Conservation (phyloP, 164 flowering plant species). For the Tetracentron sinense region DNA sequence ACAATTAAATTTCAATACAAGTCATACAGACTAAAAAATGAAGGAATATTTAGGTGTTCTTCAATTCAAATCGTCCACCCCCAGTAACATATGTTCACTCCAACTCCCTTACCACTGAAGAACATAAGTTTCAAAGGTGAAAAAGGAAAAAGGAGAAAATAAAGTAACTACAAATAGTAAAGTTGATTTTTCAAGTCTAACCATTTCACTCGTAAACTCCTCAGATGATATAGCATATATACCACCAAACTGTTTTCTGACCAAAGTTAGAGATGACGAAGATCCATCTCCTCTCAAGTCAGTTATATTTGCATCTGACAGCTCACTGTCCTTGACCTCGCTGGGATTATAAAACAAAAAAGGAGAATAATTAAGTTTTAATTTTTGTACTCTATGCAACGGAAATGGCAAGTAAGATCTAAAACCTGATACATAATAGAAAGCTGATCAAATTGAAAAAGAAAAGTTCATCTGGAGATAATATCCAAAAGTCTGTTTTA, state of each 20-base stretch:
- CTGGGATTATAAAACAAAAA: constrained; percentile 30
- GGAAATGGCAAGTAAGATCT: too few species aligned
- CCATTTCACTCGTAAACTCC: constrained; percentile 88
- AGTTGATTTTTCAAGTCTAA: constrained; percentile 28
- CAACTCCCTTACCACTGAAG: background rate
- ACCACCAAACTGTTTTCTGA: constrained; percentile 70
- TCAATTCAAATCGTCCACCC: background rate
- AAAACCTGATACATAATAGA: background rate
- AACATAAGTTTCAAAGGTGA: background rate
- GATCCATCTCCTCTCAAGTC: constrained; percentile 33
- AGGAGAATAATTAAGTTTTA: background rate
- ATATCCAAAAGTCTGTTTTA: too few species aligned
- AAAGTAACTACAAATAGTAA: background rate
- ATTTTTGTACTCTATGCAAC: too few species aligned
- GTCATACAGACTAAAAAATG: background rate
- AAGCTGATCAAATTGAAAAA: background rate
- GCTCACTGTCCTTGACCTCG: constrained; percentile 56
- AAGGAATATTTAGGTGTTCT: too few species aligned
- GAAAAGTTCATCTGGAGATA: background rate
- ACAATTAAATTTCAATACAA: constrained; percentile 6
- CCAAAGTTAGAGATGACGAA: constrained; percentile 46
- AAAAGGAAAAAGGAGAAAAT: background rate
- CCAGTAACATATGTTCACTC: too few species aligned
- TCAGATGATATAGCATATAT: constrained; percentile 88
- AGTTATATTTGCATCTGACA: constrained; percentile 34